Evolutionary conservation across 768 basidiomycete species (phyloP), one percentile per base, ranked within the genome.

Genomic region (Russula sp.): DNA sequence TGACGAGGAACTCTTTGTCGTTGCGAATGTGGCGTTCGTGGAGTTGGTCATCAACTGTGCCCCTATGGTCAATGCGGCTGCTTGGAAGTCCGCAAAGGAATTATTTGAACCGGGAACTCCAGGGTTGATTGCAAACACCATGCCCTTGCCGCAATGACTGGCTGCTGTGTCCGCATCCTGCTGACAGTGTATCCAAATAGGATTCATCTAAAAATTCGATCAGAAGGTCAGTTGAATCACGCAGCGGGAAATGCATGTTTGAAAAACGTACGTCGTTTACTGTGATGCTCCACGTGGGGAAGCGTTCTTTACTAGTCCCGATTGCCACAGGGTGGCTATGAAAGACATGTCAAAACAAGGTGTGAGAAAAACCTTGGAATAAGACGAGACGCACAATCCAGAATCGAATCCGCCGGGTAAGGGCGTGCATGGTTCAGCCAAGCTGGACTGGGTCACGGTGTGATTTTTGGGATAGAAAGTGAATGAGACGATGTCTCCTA

Each of bases 381-480:
- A n/a, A 3, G 16, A 38, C 35, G 11, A 32, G 13, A 73, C 79
- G 70, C 62, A 85, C 83, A 83, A 84, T 63, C 79, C 81, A 46
- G 82, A 76, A 68, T 85, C 82, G 65, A 86, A 84, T 11, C 83
- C 84, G 57, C 69, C 73, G 0, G 68, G 56, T 9, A 72, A 52
- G 7, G 71, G 72, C 0, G 68, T 47, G 64, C 84, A 86, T 3
- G 84, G 84, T 10, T 66, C 70, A 0, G 69, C 72, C 18, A 85
- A 75, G 1, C 79, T 72, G 7, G 82, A 83, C 63, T 84, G 83
- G 1, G 83, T 83, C 20, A 75, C 81, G 7, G 82, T 84, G 71
- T 65, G 83, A 68, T 84, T 85, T 67, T 81, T 79, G 70, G 80
- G 79, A 65, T 75, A 64, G 74, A 85, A 85, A 25, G 67, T 74